Evolutionary conservation across 2,329 filamentous ascomycete genomes (phyloP), one percentile per base, ranked within the genome.

Genomic region (Cytospora piceae): DNA sequence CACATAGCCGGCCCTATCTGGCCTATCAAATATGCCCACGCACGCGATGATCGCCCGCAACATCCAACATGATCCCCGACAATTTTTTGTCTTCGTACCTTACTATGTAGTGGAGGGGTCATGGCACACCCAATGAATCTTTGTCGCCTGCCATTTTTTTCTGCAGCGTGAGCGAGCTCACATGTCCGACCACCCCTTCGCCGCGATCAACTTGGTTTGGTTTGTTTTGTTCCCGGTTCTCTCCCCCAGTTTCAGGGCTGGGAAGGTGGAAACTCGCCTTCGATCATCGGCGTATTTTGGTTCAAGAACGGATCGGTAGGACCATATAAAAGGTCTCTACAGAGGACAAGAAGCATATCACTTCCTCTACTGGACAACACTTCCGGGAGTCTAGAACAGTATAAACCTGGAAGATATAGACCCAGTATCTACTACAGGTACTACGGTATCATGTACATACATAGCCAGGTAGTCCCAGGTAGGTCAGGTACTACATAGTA

Each of bases 1-100:
- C 46, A 24, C 61, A 63, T 54, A 39, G 61, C 39, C 34, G 63
- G 63, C 64, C 63, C 63, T 54, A 39, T 56, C 39, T 27, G 63
- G 59, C 66, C 63, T 66, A 68, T 64, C 64, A 68, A 58, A 59
- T 56, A 46, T 51, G 61, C 61, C 59, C 66, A 68, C 66, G 66
- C 63, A 58, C 29, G 52, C 58, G 63, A n/a, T 61, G 65, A 67
- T 61, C 61, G 51, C 52, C 58, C 34, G 51, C 55, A 53, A 42
- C 39, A 42, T 20, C 39, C 39, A 42, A 42, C 39, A 56, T 53
- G 49, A 42, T 52, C 56, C 61, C 52, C n/a, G 53, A 32, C 52
- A 12, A 1, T 15, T 17, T 58, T 37, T 32, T 58, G 6, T 49
- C 53, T 31, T 24, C 5, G 55, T 46, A 42, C 20, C 17, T 42